Percentiles rank a stretch among this genome's conserved stretches.
Evolutionary conservation across 2,329 filamentous ascomycete species (phyloP).

Genomic region (Ophiocordyceps camponoti-floridani): DNA sequence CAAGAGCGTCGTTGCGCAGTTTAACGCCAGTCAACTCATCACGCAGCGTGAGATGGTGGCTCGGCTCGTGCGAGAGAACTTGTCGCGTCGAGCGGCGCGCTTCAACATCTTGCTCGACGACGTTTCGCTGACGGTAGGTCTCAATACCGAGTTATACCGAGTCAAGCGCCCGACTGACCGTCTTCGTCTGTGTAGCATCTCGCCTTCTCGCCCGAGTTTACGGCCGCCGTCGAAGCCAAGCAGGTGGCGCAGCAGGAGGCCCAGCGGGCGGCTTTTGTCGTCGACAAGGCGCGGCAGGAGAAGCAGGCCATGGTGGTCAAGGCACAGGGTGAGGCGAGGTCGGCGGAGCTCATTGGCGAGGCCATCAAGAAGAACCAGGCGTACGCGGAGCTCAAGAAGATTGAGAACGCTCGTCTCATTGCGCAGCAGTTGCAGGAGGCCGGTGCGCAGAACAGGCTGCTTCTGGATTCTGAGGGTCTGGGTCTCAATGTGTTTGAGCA

Average conservation of each 20-base stretch:
- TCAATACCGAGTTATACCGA: too few relatives aligned
- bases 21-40: slow-evolving; percentile 96
- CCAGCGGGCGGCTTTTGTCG: slow-evolving; percentile 88
- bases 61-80: slow-evolving; percentile 76
- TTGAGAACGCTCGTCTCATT: slow-evolving; percentile 86
- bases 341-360: slow-evolving; percentile 92
- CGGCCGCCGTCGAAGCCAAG: slow-evolving; percentile 55
- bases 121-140: slow-evolving; percentile 77
- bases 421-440: slow-evolving; percentile 74
- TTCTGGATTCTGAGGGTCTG: slow-evolving; percentile 78
- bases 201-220: slow-evolving; percentile 58
- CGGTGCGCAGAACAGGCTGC: slow-evolving; percentile 79
- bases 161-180: background rate
- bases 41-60: slow-evolving; percentile 97
- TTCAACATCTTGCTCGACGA: slow-evolving; percentile 98
- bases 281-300: slow-evolving; percentile 97
- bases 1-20: slow-evolving; percentile 97
- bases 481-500: slow-evolving; percentile 70
- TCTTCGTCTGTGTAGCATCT: slow-evolving; percentile 33
- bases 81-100: slow-evolving; percentile 74
- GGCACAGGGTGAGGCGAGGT: slow-evolving; percentile 96
- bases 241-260: slow-evolving; percentile 79
- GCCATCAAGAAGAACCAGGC: slow-evolving; percentile 99
- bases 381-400: slow-evolving; percentile 93
- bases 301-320: slow-evolving; percentile 98